Evolutionary conservation across 2,329 filamentous ascomycete genomes (phyloP), one percentile per base, ranked within the genome.

Genomic region (Aureobasidium namibiae): DNA sequence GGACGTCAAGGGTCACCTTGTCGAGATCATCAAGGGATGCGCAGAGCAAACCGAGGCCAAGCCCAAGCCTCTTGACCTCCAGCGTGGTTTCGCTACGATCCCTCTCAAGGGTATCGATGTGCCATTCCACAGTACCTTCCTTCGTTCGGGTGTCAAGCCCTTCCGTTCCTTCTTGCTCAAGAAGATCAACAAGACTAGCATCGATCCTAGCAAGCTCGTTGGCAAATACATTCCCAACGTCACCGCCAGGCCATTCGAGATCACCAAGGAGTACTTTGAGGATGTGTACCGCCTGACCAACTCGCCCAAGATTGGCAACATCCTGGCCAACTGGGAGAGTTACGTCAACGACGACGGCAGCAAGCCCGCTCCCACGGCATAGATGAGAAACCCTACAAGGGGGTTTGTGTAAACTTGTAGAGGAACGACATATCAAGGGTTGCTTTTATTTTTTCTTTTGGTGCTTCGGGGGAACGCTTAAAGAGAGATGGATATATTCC

Each of bases 211-310:
- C 73, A 97, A 97, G 82, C 78, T 99, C 69, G 83, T 99, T 66
- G 94, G 94, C 69, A 99, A 99, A 78, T 99, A 99, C 78, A 97
- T 99, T 66, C 94, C 94, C 67, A 99, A 99, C 76, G 95, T 99
- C 66, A 99, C 94, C 59, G 94, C 94, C 61, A 87, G 87, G 76
- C 94, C 94, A 16, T 99, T 99, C 73, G 90, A 91, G 73, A 80
- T 99, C 65, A 95, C 91, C 59, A 95, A 92, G 82, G 94, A 97
- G 78, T 99, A 99, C 79, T 99, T 99, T 76, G 92, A 99, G 82
- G 94, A 97, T 71, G 95, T 99, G 53, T 97, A 97, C 78, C 85
- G 85, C 68, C 77, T 99, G 72, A 99, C 94, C 58, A 96, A 95
- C 77, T 83, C 80, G 21, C 84, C 84, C 45, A 78, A 87, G 75